Conservation (phyloP, 306 rosid genomes). For the Corylus americana region DNA sequence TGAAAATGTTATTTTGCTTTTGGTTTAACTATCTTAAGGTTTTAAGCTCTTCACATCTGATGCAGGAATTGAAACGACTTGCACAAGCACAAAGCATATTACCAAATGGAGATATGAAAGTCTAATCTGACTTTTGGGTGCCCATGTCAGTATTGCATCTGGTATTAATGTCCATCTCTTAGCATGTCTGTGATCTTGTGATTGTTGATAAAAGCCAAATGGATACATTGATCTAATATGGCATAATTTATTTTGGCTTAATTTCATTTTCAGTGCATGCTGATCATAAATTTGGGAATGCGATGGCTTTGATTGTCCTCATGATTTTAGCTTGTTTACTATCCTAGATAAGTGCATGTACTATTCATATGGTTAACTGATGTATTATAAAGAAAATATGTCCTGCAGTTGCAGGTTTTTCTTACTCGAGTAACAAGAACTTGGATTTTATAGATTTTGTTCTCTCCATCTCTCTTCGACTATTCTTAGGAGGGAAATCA, state of each 20-base stretch:
- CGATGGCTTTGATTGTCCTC: not conserved
- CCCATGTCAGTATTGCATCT: conserved; percentile 6
- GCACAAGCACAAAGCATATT: conserved; percentile 72
- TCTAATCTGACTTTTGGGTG: conserved; percentile 60
- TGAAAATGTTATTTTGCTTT: not conserved
- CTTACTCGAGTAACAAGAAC: not conserved
- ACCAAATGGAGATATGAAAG: conserved; percentile 86
- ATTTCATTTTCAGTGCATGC: not conserved
- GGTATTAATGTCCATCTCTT: conserved; percentile 4
- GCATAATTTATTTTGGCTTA: not conserved
- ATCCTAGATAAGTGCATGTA: not conserved
- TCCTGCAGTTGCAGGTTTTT: not conserved
- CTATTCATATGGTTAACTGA: not conserved
- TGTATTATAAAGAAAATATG: not conserved
- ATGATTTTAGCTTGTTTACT: not conserved
- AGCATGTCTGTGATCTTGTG: conserved; percentile 8
- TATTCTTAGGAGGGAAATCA: no score
- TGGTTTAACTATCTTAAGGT: not conserved
- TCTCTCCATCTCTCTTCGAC: not conserved
- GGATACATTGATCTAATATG: not conserved
- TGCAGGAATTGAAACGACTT: conserved; percentile 78
- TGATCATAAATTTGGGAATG: conserved; percentile 1
- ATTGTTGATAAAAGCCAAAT: conserved; percentile 11
- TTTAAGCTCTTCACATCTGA: conserved; percentile 19
- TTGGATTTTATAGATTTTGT: not conserved